Percentiles rank a stretch among this genome's conserved stretches.
These are phyloP conservation scores for Suillus plorans DNA, from an alignment of 768 basidiomycete species.

Conservation along the genomic window DNA sequence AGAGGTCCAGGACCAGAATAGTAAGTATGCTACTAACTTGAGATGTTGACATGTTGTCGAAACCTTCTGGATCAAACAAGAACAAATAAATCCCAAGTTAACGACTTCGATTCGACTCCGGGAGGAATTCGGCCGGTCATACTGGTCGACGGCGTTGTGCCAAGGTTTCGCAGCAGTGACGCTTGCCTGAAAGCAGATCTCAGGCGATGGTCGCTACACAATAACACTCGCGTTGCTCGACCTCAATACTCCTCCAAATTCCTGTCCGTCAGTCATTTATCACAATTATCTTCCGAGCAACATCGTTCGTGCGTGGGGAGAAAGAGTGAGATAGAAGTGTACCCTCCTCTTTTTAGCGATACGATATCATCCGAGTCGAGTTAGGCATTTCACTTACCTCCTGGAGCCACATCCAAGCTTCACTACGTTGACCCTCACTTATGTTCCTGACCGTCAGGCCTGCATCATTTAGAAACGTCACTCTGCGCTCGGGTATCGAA, in stretches of 20 bases:
- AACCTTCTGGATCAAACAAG: too few species aligned
- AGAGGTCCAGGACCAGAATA: too few species aligned
- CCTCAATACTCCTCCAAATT: slow-evolving; percentile 55
- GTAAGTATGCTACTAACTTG: too few species aligned
- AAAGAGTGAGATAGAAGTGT: slow-evolving; percentile 85
- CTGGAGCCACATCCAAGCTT: slow-evolving; percentile 65
- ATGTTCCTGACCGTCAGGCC: slow-evolving; percentile 40
- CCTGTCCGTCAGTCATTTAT: slow-evolving; percentile 56
- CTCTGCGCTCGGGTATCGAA: slow-evolving; percentile 62
- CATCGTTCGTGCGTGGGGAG: slow-evolving; percentile 77
- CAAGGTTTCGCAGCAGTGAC: slow-evolving; percentile 57
- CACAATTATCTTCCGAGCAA: slow-evolving; percentile 67
- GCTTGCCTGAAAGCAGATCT: slow-evolving; percentile 66
- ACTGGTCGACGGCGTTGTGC: too few species aligned
- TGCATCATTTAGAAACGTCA: slow-evolving; percentile 74
- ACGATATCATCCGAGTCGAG: slow-evolving; percentile 31
- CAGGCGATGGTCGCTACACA: slow-evolving; percentile 61
- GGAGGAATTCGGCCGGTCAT: too few species aligned
- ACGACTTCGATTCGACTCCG: too few species aligned
- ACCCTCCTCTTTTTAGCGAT: slow-evolving; percentile 60
- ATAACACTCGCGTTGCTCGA: slow-evolving; percentile 81
- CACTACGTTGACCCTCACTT: slow-evolving; percentile 41
- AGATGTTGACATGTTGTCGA: too few species aligned
- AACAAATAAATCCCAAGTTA: too few species aligned
- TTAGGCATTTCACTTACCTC: slow-evolving; percentile 61